A percentile compares a stretch with the other conserved stretches of the same genome.
Conservation (phyloP, 2,329 filamentous ascomycete species). For the Colletotrichum siamense region DNA sequence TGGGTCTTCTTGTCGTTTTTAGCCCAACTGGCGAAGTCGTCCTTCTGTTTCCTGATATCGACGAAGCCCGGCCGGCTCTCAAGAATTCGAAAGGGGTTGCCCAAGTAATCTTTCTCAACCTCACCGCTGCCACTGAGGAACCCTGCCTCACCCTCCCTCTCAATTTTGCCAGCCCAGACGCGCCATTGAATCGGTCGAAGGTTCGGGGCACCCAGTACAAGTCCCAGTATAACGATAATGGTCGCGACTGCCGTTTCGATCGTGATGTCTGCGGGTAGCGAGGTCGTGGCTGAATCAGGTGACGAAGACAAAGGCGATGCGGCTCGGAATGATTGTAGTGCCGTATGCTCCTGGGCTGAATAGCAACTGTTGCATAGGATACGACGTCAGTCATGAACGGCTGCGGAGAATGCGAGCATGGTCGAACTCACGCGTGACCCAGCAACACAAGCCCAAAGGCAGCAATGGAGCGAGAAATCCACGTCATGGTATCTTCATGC, state of each 20-base stretch:
- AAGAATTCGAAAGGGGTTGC: slow-evolving; percentile 80
- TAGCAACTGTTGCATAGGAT: slow-evolving; percentile 73
- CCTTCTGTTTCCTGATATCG: slow-evolving; percentile 83
- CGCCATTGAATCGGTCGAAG: slow-evolving; percentile 87
- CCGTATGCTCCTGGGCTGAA: slow-evolving; percentile 91
- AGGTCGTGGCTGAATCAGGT: slow-evolving; percentile 48
- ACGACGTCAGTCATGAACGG: slow-evolving; percentile 1
- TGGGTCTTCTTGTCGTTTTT: slow-evolving; percentile 36
- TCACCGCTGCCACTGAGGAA: slow-evolving; percentile 64
- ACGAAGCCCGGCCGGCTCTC: slow-evolving; percentile 86
- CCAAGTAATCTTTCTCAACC: slow-evolving; percentile 71
- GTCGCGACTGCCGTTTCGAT: slow-evolving; percentile 86
- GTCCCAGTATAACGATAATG: slow-evolving; percentile 79
- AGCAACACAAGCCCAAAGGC: slow-evolving; percentile 79
- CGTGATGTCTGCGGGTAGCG: slow-evolving; percentile 83
- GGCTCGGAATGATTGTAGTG: slow-evolving; percentile 65
- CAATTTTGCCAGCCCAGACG: slow-evolving; percentile 83
- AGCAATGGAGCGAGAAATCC: slow-evolving; percentile 74
- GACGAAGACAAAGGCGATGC: slow-evolving; percentile 41
- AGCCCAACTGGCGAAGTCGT: slow-evolving; percentile 80
- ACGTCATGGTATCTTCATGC: slow-evolving; percentile 60
- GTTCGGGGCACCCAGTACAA: slow-evolving; percentile 78
- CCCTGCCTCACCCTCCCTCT: slow-evolving; percentile 71
- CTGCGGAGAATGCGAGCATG: background rate
- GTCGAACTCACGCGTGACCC: slow-evolving; percentile 77